A percentile compares a stretch with the other conserved stretches of the same genome.
phyloP scores from a whole-genome alignment of 1,284 basidiomycete species.

The Cutaneotrichosporon cavernicola region DNA sequence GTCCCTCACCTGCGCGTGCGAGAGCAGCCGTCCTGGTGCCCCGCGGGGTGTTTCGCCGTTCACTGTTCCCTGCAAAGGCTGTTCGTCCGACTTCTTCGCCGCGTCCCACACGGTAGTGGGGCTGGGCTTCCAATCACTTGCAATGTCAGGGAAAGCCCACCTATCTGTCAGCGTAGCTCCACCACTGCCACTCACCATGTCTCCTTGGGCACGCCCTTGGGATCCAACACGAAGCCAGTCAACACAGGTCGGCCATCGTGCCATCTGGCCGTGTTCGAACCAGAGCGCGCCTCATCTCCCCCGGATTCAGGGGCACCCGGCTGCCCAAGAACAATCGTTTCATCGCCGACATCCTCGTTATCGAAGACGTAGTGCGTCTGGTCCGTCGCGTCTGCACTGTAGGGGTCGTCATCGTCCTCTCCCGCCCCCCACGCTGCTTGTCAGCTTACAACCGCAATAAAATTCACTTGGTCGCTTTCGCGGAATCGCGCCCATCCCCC shows the following conservation, averaged over 20 bases:
- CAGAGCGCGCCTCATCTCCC: background rate
- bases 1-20: constrained; percentile 45
- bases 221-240: constrained; percentile 70
- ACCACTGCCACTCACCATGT: constrained; percentile 61
- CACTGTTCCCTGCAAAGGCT: constrained; percentile 34
- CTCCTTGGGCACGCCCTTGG: constrained; percentile 68
- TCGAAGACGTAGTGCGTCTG: constrained; percentile 66
- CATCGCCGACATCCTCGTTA: constrained; percentile 62
- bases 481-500: constrained; percentile 58
- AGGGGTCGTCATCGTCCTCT: constrained; percentile 84
- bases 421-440: constrained; percentile 54
- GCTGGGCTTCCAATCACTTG: constrained; percentile 78
- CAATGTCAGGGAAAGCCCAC: constrained; percentile 76
- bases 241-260: constrained; percentile 72
- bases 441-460: background rate
- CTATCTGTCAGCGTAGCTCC: constrained; percentile 52
- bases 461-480: constrained; percentile 30
- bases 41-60: constrained; percentile 19
- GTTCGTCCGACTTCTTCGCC: constrained; percentile 56
- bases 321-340: constrained; percentile 52
- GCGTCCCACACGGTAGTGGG: constrained; percentile 73
- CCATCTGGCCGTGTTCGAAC: constrained; percentile 55
- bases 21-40: constrained; percentile 38
- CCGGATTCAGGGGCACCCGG: background rate
- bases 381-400: constrained; percentile 57